Evolutionary conservation across 148 eudicot species (phyloP).

Genomic region (Rheum nobile): DNA sequence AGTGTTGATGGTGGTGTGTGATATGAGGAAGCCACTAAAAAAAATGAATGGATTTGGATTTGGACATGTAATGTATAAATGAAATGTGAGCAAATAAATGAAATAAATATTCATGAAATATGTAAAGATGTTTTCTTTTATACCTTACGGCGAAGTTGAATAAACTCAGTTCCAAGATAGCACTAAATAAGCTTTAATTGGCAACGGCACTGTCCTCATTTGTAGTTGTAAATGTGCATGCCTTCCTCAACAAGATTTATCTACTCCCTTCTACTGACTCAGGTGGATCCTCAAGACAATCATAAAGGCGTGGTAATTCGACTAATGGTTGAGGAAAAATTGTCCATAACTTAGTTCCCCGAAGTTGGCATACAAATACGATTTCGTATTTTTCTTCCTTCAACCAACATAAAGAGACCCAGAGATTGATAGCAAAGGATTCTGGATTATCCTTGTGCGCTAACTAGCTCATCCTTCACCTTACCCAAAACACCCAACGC

Average conservation of each 20-base stretch:
- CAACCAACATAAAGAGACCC: too few species aligned
- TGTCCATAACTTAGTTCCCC: conserved; percentile 60
- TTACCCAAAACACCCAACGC: too few species aligned
- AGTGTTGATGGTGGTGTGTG: not conserved
- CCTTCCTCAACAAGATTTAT: conserved; percentile 48
- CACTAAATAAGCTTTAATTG: conserved; percentile 10
- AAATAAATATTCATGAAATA: not conserved
- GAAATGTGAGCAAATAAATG: not conserved
- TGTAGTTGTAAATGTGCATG: conserved; percentile 33
- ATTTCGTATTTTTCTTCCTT: too few species aligned
- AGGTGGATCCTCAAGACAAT: conserved; percentile 22
- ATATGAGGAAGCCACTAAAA: not conserved
- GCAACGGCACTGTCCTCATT: conserved; percentile 14
- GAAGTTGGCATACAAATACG: conserved; percentile 81
- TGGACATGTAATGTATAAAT: not conserved
- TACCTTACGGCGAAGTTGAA: not conserved
- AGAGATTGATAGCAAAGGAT: too few species aligned
- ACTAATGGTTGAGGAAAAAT: conserved; percentile 27
- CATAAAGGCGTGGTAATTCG: conserved; percentile 67
- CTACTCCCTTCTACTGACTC: conserved; percentile 17
- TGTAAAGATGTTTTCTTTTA: not conserved
- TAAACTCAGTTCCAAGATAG: not conserved
- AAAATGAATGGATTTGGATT: not conserved
- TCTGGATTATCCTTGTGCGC: too few species aligned
- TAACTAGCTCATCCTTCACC: too few species aligned